Base-by-base conservation (phyloP, 768 basidiomycete genomes). In the Leccinellum albellum region DNA sequence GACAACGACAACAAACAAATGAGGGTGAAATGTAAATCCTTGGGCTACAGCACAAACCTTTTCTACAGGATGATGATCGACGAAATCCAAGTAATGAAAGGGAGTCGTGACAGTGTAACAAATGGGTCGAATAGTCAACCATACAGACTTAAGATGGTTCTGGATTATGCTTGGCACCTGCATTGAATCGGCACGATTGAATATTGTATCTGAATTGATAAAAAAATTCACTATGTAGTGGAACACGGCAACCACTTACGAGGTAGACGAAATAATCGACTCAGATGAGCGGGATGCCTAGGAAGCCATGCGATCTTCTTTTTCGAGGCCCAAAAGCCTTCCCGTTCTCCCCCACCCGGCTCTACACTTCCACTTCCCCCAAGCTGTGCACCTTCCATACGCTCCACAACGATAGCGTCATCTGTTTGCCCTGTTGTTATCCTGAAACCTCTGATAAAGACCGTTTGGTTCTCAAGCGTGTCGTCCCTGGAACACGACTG, bases 241-340 rank as follows among this genome's bases (percentile, higher is more conserved):
- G 40, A 42, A 20, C 33, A 7, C 7, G 33, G 33, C n/a, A 20
- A 42, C 40, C 0, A 20, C 37, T 37, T 42, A n/a, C 40, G n/a
- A n/a, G 37, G 10, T 40, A n/a, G 37, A 40, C 37, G 40, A n/a
- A 42, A 12, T 42, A 20, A 2, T 20, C 40, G 40, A 42, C 2
- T n/a, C n/a, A n/a, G n/a, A n/a, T n/a, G 37, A n/a, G 37, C 0
- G n/a, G 20, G 2, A 40, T 1, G 17, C 9, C 0, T 20, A 1
- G 9, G 1, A 3, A 42, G 10, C 40, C 5, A 13, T 42, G 40
- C 5, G 0, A 20, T 0, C n/a, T n/a, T n/a, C n/a, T n/a, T n/a
- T n/a, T n/a, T 42, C 20, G 40, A 20, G 6, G 40, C 40, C 40
- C 2, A 0, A 20, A 6, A n/a, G 1, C 20, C 2, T 42, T 42